A percentile compares a stretch with the other conserved stretches of the same genome.
Evolutionary conservation across 352 stramenopile genomes (phyloP).

Genomic region (Pythium aquatile): DNA sequence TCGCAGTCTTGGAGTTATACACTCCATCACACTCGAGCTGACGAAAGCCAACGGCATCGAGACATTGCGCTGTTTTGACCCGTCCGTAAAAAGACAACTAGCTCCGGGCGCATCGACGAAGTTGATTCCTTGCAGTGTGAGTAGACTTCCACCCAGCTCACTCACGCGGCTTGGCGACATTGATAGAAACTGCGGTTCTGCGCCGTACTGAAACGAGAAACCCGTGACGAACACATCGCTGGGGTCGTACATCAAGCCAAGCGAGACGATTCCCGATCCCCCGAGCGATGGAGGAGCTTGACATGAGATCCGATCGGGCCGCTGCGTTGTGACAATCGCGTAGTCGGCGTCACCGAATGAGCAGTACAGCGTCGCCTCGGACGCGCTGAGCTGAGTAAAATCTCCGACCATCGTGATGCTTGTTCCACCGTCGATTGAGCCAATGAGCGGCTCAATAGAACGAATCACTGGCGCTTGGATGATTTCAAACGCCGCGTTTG

Average conservation of each 20-base stretch:
- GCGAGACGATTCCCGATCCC: conserved; percentile 1
- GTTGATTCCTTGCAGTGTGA: conserved; percentile 13
- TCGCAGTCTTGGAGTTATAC: conserved; percentile 11
- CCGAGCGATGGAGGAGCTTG: conserved; percentile 3
- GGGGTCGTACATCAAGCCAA: conserved; percentile 15
- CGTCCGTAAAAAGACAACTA: conserved; percentile 16
- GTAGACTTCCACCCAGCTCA: conserved; percentile 11
- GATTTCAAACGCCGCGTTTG: conserved; percentile 12
- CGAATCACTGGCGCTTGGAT: conserved; percentile 16
- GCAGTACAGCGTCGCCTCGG: conserved; percentile 15
- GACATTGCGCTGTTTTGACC: background rate
- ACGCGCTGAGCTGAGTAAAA: conserved; percentile 6
- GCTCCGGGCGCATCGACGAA: conserved; percentile 16
- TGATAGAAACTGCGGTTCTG: conserved; percentile 10
- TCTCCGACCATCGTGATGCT: conserved; percentile 16
- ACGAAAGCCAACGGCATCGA: conserved; percentile 5
- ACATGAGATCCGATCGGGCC: conserved; percentile 8
- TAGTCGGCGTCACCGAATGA: conserved; percentile 22
- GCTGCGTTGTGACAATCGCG: background rate
- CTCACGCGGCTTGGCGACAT: conserved; percentile 12
- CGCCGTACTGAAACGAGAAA: conserved; percentile 18
- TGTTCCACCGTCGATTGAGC: conserved; percentile 22
- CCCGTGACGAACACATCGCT: conserved; percentile 12
- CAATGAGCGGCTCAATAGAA: conserved; percentile 17
- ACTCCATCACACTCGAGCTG: conserved; percentile 13